These are phyloP conservation scores for Malassezia psittaci DNA, from an alignment of 1,284 basidiomycete species.

Conservation along the genomic window DNA sequence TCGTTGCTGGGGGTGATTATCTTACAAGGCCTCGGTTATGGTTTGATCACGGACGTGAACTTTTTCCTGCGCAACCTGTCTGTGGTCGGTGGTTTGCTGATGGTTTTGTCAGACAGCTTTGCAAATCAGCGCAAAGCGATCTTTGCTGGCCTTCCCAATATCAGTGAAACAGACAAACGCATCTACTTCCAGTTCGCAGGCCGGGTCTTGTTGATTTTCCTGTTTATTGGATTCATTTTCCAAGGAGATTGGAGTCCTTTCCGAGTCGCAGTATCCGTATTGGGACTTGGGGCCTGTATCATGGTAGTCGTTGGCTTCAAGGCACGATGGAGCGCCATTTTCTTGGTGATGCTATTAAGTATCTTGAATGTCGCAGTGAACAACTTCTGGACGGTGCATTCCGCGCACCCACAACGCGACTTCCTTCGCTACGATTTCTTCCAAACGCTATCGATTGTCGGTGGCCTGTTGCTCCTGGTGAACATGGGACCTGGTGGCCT, in stretches of 20 bases:
- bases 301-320: conserved; percentile 99
- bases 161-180: conserved; percentile 84
- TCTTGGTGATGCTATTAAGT: conserved; percentile 82
- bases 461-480: conserved; percentile 88
- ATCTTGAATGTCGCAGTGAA: conserved; percentile 97
- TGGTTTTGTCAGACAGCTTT: conserved; percentile 96
- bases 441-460: conserved; percentile 69
- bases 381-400: conserved; percentile 95
- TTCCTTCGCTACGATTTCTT: conserved; percentile 61
- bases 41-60: conserved; percentile 91
- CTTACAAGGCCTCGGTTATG: conserved; percentile 84
- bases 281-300: conserved; percentile 61
- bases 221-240: conserved; percentile 94
- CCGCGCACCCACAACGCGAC: conserved; percentile 82
- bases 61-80: conserved; percentile 96
- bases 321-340: conserved; percentile 95
- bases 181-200: conserved; percentile 98
- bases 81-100: conserved; percentile 82
- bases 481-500: conserved; percentile 96
- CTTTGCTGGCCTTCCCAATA: conserved; percentile 80
- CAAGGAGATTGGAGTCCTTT: conserved; percentile 81
- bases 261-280: conserved; percentile 71
- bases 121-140: conserved; percentile 59
- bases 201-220: conserved; percentile 92
- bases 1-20: conserved; percentile 84